These are phyloP conservation scores for Coemansia sp. DNA, from an alignment of 192 early-diverging fungal genomes.

Conservation along the genomic window DNA sequence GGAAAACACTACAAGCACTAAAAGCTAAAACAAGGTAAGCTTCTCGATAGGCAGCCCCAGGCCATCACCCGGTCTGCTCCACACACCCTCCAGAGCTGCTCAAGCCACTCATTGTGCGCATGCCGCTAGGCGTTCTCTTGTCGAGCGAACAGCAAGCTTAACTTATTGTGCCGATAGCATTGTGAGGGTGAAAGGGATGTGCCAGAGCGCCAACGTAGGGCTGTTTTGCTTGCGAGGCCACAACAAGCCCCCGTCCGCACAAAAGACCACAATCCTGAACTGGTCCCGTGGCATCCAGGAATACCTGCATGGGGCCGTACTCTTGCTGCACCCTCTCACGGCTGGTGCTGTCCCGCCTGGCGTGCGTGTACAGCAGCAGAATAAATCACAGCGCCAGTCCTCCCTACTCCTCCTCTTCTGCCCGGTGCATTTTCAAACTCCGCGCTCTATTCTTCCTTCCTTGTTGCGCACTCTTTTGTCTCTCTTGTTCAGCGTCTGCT, in stretches of 20 bases:
- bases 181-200: background rate
- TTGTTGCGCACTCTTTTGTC: background rate
- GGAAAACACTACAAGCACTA: background rate
- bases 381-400: constrained; percentile 8
- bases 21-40: background rate
- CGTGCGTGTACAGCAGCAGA: background rate
- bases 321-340: constrained; percentile 8
- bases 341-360: background rate
- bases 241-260: background rate
- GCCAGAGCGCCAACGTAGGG: background rate
- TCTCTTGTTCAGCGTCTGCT: background rate
- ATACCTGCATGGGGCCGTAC: constrained; percentile 7
- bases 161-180: constrained; percentile 5
- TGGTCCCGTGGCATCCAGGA: constrained; percentile 7
- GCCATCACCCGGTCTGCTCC: background rate
- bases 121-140: background rate
- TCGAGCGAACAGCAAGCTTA: constrained; percentile 5
- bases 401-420: background rate
- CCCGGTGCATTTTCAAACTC: constrained; percentile 18
- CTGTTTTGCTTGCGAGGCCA: background rate
- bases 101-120: constrained; percentile 8
- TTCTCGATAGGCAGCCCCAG: background rate
- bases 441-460: background rate
- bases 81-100: constrained; percentile 4
- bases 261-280: constrained; percentile 3